Percentiles rank a stretch among this genome's conserved stretches.
Evolutionary conservation across 2,329 filamentous ascomycete species (phyloP).

Genomic region (Xylariaceae sp.): DNA sequence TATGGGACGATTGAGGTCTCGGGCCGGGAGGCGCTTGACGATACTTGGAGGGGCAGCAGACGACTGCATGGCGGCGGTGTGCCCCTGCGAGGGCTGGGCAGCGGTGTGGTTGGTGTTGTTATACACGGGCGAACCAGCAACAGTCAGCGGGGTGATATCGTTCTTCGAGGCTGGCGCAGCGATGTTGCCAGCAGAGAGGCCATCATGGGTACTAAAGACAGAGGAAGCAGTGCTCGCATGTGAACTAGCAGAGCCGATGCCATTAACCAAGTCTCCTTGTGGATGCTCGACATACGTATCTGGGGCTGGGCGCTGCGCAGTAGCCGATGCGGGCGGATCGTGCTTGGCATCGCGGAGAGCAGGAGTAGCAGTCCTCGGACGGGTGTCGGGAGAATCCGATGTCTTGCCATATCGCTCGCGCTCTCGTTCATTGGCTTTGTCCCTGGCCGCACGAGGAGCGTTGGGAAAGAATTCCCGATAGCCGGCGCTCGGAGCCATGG

Average conservation of each 20-base stretch:
- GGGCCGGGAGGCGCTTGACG: conserved; percentile 47
- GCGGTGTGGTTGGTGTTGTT: conserved; percentile 35
- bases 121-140: conserved; percentile 47
- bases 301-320: conserved; percentile 41
- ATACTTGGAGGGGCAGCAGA: conserved; percentile 25
- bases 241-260: conserved; percentile 67
- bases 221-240: conserved; percentile 66
- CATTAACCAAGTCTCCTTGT: conserved; percentile 63
- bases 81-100: conserved; percentile 47
- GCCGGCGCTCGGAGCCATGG: conserved; percentile 69
- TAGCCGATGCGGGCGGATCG: conserved; percentile 35
- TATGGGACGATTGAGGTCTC: conserved; percentile 50
- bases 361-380: conserved; percentile 27
- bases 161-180: conserved; percentile 39
- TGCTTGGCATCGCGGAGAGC: conserved; percentile 35
- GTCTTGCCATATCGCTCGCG: conserved; percentile 48
- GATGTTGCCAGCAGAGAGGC: conserved; percentile 38
- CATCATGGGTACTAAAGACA: conserved; percentile 54
- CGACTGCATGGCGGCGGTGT: conserved; percentile 44
- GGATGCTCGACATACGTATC: conserved; percentile 48
- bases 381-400: conserved; percentile 27
- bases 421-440: conserved; percentile 56
- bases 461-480: conserved; percentile 84
- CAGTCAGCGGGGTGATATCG: conserved; percentile 48
- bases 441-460: conserved; percentile 61